Evolutionary conservation across 768 basidiomycete species (phyloP).

Genomic region (Tricholoma furcatifolium): DNA sequence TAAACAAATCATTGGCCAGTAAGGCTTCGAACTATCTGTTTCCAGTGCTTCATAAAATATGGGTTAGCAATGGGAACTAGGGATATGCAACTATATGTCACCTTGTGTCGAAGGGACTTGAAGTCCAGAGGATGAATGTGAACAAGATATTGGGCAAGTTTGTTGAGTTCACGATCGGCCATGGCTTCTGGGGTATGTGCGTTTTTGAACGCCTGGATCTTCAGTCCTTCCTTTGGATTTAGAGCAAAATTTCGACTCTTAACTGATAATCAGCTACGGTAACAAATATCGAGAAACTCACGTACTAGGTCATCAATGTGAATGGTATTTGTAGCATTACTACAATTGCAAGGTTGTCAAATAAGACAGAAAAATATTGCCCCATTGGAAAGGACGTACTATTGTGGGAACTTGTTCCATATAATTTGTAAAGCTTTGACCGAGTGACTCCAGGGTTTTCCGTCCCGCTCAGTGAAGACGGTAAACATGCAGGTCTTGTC

Average conservation of each 20-base stretch:
- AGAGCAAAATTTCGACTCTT: conserved; percentile 85
- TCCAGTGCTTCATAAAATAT: conserved; percentile 45
- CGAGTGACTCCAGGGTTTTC: conserved; percentile 73
- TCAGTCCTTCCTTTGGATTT: conserved; percentile 81
- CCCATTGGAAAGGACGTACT: conserved; percentile 39
- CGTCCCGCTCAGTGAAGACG: conserved; percentile 73
- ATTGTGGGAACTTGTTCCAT: conserved; percentile 85
- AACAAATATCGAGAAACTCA: conserved; percentile 1
- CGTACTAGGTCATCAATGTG: conserved; percentile 84
- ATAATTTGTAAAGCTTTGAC: conserved; percentile 84
- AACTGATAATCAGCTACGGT: conserved; percentile 1
- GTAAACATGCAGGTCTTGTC: conserved; percentile 91
- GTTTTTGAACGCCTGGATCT: conserved; percentile 79
- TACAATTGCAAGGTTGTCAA: conserved; percentile 21
- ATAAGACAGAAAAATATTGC: not conserved
- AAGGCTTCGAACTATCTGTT: conserved; percentile 42
- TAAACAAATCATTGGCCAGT: conserved; percentile 17
- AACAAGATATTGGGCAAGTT: conserved; percentile 62
- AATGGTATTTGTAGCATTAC: conserved; percentile 71
- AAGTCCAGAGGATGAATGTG: conserved; percentile 64
- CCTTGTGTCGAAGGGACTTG: conserved; percentile 64
- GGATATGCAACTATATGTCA: conserved; percentile 27
- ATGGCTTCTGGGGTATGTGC: conserved; percentile 64
- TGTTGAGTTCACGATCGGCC: conserved; percentile 69
- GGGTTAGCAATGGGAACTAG: not conserved